phyloP scores from a whole-genome alignment of 805 yeast species.

The Starmera quercuum region DNA sequence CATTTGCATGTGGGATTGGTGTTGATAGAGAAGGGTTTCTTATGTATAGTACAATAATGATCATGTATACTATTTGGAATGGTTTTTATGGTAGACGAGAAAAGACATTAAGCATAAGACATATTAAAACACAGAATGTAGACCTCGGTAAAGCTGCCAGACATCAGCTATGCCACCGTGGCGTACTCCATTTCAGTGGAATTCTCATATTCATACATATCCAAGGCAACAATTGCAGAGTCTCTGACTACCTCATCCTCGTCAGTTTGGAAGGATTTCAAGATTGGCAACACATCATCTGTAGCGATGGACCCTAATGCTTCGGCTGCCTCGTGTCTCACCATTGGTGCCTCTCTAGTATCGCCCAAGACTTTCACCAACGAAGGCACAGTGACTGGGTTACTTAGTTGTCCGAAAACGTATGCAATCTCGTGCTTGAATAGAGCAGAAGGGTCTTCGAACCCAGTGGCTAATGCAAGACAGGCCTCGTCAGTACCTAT shows the following conservation, averaged over 20 bases:
- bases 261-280: constrained; percentile 72
- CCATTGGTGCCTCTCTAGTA: constrained; percentile 90
- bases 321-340: constrained; percentile 99
- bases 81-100: too few species aligned
- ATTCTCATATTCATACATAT: constrained; percentile 95
- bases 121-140: too few species aligned
- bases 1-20: too few species aligned
- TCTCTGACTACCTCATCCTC: constrained; percentile 89
- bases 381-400: constrained; percentile 86
- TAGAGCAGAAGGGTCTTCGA: constrained; percentile 83
- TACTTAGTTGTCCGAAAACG: constrained; percentile 94
- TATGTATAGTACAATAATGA: too few species aligned
- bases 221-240: constrained; percentile 94
- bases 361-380: constrained; percentile 75
- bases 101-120: too few species aligned
- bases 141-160: too few species aligned
- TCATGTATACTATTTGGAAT: too few species aligned
- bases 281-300: constrained; percentile 86
- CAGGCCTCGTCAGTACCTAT: constrained; percentile 91
- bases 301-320: constrained; percentile 97
- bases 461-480: constrained; percentile 84
- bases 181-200: constrained; percentile 74
- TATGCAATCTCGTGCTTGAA: constrained; percentile 98
- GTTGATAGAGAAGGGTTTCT: too few species aligned
- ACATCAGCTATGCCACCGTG: constrained; percentile 12